Evolutionary conservation across 2,329 filamentous ascomycete genomes (phyloP).

Genomic region (Penicillium sp.): DNA sequence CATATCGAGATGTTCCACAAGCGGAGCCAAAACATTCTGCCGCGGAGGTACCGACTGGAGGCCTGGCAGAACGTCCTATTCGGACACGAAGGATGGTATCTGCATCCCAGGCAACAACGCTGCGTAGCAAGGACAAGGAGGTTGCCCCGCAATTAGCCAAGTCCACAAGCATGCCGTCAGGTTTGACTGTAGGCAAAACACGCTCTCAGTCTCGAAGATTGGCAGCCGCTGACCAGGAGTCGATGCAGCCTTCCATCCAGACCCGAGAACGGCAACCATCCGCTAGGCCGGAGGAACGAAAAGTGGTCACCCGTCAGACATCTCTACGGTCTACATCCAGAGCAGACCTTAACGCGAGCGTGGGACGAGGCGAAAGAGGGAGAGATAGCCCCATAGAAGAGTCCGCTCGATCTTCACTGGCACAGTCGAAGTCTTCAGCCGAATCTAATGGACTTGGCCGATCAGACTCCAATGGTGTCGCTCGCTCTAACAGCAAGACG

Average conservation of each 20-base stretch:
- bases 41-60: conserved; percentile 25
- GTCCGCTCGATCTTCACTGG: conserved; percentile 1
- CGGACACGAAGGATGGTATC: conserved; percentile 36
- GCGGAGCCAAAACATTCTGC: conserved; percentile 11
- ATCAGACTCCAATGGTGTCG: conserved; percentile 15
- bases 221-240: conserved; percentile 31
- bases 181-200: conserved; percentile 41
- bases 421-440: conserved; percentile 12
- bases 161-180: conserved; percentile 31
- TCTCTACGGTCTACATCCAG: conserved; percentile 18
- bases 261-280: conserved; percentile 25
- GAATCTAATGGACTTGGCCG: conserved; percentile 19
- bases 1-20: conserved; percentile 20
- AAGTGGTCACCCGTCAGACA: conserved; percentile 9
- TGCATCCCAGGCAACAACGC: conserved; percentile 33
- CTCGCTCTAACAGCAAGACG: conserved; percentile 30
- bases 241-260: conserved; percentile 4
- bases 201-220: conserved; percentile 41
- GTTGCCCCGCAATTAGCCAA: conserved; percentile 28
- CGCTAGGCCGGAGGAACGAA: conserved; percentile 19
- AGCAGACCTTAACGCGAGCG: conserved; percentile 9
- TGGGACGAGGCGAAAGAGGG: conserved; percentile 9
- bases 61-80: conserved; percentile 41
- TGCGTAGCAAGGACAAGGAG: conserved; percentile 31
- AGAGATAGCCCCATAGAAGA: conserved; percentile 15